Evolutionary conservation across 2,329 filamentous ascomycete species (phyloP).

Genomic region (Fusarium sp.): DNA sequence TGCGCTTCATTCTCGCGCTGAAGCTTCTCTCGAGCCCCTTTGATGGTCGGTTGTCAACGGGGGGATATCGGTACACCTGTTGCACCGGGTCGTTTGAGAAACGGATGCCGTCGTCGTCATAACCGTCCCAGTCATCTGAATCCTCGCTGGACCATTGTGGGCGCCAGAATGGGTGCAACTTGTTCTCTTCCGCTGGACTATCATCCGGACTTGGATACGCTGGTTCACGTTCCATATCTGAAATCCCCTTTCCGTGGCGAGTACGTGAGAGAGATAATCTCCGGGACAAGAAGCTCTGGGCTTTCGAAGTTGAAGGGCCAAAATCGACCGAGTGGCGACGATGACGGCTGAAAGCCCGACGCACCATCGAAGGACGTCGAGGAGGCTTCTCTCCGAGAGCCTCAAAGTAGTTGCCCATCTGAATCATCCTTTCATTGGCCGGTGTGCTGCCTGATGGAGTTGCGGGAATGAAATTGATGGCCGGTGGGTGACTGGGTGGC

Average conservation of each 20-base stretch:
- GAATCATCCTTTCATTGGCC: constrained; percentile 60
- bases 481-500: constrained; percentile 55
- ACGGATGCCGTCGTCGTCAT: constrained; percentile 38
- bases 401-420: constrained; percentile 66
- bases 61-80: constrained; percentile 58
- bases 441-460: constrained; percentile 71
- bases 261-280: constrained; percentile 65
- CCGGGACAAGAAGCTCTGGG: constrained; percentile 58
- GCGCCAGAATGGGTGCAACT: constrained; percentile 70
- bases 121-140: constrained; percentile 43
- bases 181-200: constrained; percentile 61
- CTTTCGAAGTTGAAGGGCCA: constrained; percentile 52
- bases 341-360: constrained; percentile 63
- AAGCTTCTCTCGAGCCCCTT: constrained; percentile 58
- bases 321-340: constrained; percentile 57
- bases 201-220: constrained; percentile 57
- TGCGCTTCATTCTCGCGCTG: constrained; percentile 65
- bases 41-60: constrained; percentile 59
- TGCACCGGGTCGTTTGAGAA: constrained; percentile 51
- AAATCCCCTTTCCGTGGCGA: constrained; percentile 46
- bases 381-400: constrained; percentile 57
- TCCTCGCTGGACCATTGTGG: constrained; percentile 58
- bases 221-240: constrained; percentile 41
- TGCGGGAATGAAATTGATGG: constrained; percentile 70
- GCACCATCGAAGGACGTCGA: constrained; percentile 62